A percentile compares a stretch with the other conserved stretches of the same genome.
phyloP scores from a whole-genome alignment of 805 yeast genomes.

The Starmerella asiatica region DNA sequence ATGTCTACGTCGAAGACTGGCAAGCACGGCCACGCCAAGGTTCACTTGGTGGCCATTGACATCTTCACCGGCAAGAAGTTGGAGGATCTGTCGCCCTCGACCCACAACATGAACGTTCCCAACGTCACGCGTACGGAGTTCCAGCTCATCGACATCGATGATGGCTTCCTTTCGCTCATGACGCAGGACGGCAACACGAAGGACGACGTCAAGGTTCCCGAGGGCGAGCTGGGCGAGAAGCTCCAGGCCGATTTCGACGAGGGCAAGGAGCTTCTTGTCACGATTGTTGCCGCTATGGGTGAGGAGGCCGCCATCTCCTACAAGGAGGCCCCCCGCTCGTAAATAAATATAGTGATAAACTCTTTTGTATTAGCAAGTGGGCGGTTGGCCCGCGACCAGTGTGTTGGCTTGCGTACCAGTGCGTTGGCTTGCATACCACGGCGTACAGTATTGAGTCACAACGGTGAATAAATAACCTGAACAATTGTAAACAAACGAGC shows the following conservation, averaged over 20 bases:
- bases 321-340: conserved; percentile 79
- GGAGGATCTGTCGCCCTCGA: conserved; percentile 99
- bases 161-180: conserved; percentile 94
- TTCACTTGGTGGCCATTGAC: conserved; percentile 97
- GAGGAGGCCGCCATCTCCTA: conserved; percentile 98
- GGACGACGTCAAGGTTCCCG: conserved; percentile 98
- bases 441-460: too few species aligned
- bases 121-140: conserved; percentile 88
- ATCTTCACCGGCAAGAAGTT: conserved; percentile 98
- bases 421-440: too few species aligned
- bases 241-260: conserved; percentile 89
- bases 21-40: conserved; percentile 99
- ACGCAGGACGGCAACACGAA: conserved; percentile 95
- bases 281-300: conserved; percentile 96
- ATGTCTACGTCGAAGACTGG: conserved; percentile 99
- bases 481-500: too few species aligned
- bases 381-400: too few species aligned
- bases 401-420: too few species aligned
- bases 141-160: conserved; percentile 95
- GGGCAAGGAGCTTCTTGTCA: conserved; percentile 93
- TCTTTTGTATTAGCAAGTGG: too few species aligned
- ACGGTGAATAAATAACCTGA: too few species aligned
- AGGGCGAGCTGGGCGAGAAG: conserved; percentile 92
- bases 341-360: neutral
- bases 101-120: conserved; percentile 99